phyloP scores from a whole-genome alignment of 2,329 filamentous ascomycete genomes.

The Corniculantispora saksenae region DNA sequence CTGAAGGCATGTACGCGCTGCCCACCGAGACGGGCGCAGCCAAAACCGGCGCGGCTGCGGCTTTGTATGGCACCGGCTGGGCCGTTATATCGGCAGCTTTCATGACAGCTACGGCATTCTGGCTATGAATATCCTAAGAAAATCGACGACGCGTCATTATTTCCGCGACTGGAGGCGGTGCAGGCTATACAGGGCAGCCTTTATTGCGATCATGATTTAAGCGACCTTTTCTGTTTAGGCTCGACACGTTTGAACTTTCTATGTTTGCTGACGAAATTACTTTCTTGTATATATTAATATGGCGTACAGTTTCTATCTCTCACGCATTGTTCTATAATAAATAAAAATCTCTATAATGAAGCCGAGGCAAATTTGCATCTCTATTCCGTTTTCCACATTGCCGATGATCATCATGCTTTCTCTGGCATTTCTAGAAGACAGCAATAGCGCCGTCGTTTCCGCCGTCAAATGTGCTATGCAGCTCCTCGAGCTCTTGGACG shows the following conservation, averaged over 20 bases:
- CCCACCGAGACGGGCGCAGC: neutral
- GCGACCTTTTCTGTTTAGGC: neutral
- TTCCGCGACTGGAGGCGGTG: too few relatives aligned
- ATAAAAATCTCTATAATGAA: neutral
- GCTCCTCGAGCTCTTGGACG: constrained; percentile 58
- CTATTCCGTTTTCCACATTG: neutral
- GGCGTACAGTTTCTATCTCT: neutral
- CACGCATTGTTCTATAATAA: constrained; percentile 6
- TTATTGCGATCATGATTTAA: too few relatives aligned
- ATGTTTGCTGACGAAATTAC: neutral
- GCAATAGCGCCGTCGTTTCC: constrained; percentile 54
- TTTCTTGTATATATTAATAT: constrained; percentile 11
- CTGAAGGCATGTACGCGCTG: constrained; percentile 1
- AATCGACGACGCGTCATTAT: too few relatives aligned
- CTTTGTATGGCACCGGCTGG: constrained; percentile 5
- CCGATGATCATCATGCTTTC: neutral
- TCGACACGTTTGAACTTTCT: neutral
- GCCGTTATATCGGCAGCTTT: neutral
- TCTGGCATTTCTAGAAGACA: constrained; percentile 45
- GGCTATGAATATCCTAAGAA: neutral
- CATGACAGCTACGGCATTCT: neutral
- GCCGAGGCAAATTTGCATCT: neutral
- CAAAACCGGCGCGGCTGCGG: constrained; percentile 4
- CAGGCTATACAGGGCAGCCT: too few relatives aligned
- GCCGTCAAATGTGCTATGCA: constrained; percentile 54